These are phyloP conservation scores for Solanum rostratum DNA, from an alignment of 257 asterid species.

Conservation along the genomic window DNA sequence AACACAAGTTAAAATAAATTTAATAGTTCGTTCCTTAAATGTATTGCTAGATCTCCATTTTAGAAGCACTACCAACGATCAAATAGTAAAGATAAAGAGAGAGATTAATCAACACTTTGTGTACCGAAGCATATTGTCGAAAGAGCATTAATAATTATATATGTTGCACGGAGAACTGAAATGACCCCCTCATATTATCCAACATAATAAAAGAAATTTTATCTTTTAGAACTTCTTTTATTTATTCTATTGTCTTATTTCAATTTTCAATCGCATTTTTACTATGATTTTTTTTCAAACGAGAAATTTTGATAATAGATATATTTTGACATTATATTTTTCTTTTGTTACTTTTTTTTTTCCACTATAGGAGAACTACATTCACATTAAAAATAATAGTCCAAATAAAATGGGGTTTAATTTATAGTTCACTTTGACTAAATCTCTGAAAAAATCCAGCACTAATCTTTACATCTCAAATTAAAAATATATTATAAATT, in stretches of 20 bases:
- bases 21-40: background rate
- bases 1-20: background rate
- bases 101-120: too few relatives aligned
- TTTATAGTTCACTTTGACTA: background rate
- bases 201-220: too few relatives aligned
- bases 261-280: too few relatives aligned
- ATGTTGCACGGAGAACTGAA: too few relatives aligned
- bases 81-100: too few relatives aligned
- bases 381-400: background rate
- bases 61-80: background rate
- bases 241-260: too few relatives aligned
- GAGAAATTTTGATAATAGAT: too few relatives aligned
- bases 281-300: too few relatives aligned
- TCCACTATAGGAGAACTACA: accelerated
- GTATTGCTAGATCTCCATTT: background rate
- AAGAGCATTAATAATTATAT: too few relatives aligned
- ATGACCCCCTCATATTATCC: accelerated
- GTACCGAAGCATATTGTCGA: too few relatives aligned
- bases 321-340: background rate
- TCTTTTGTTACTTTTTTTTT: background rate
- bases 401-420: background rate
- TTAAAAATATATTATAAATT: background rate
- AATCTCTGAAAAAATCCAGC: background rate
- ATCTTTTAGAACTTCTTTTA: too few relatives aligned
- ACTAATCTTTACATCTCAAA: background rate